A percentile compares a stretch with the other conserved stretches of the same genome.
phyloP scores from a whole-genome alignment of 2,329 filamentous ascomycete species.

The Cyphellophora attinorum region DNA sequence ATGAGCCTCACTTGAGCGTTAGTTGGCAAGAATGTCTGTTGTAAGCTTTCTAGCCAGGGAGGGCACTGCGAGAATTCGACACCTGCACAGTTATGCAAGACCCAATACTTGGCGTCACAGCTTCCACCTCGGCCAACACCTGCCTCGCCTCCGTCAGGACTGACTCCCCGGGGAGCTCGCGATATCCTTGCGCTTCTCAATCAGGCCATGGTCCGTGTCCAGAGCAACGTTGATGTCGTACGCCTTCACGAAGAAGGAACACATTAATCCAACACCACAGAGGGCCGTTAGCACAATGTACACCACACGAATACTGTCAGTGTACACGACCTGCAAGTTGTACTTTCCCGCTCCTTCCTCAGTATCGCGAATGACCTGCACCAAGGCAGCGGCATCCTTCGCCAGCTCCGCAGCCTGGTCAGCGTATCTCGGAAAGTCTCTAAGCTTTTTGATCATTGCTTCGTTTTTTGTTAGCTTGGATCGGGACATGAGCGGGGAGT shows the following conservation, averaged over 20 bases:
- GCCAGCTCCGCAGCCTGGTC: constrained; percentile 40
- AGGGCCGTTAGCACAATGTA: constrained; percentile 49
- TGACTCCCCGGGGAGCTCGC: too few relatives aligned
- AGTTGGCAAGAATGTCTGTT: too few relatives aligned
- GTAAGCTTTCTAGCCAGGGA: too few relatives aligned
- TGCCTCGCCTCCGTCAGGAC: too few relatives aligned
- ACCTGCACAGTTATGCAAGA: too few relatives aligned
- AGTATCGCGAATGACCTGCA: constrained; percentile 49
- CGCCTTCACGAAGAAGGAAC: constrained; percentile 41
- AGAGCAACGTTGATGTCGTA: constrained; percentile 38
- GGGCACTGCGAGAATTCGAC: too few relatives aligned
- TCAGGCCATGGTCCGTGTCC: constrained; percentile 40
- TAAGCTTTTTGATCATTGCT: constrained; percentile 42
- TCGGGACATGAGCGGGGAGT: too few relatives aligned
- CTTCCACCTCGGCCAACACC: too few relatives aligned
- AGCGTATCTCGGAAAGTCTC: constrained; percentile 38
- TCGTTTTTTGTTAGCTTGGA: too few relatives aligned
- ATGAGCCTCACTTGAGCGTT: too few relatives aligned
- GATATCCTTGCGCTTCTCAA: constrained; percentile 31
- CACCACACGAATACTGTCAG: constrained; percentile 44
- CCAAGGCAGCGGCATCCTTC: constrained; percentile 49
- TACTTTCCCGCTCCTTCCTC: constrained; percentile 29
- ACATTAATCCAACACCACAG: constrained; percentile 39
- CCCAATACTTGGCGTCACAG: too few relatives aligned
- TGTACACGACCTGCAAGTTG: constrained; percentile 43